Conservation (phyloP, 1,284 basidiomycete genomes). For the Cryptococcus amylolentus region DNA sequence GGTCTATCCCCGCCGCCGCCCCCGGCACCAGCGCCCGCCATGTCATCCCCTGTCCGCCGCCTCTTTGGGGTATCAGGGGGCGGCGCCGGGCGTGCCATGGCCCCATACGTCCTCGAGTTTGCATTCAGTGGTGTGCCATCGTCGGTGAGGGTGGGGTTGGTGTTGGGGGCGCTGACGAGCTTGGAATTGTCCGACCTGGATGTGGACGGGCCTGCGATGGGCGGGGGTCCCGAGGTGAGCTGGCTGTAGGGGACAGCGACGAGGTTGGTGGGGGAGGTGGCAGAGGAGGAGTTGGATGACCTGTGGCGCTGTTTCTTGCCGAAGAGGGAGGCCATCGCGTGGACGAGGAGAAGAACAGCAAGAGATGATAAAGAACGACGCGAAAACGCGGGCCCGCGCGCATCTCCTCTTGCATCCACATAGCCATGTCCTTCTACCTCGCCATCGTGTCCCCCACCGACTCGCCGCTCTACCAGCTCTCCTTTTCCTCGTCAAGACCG, state of each 20-base stretch:
- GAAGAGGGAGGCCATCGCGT: slow-evolving; percentile 32
- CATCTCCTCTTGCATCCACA: not conserved
- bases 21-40: not conserved
- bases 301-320: slow-evolving; percentile 29
- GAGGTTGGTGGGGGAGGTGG: slow-evolving; percentile 20
- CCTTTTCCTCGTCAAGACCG: slow-evolving; percentile 41
- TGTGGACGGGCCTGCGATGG: slow-evolving; percentile 31
- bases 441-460: slow-evolving; percentile 49
- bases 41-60: slow-evolving; percentile 4
- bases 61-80: slow-evolving; percentile 9
- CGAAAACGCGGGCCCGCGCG: not conserved
- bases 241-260: slow-evolving; percentile 34
- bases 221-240: slow-evolving; percentile 23
- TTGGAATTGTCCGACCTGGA: slow-evolving; percentile 6
- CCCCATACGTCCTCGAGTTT: not conserved
- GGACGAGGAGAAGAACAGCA: not conserved
- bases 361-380: not conserved
- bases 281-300: slow-evolving; percentile 15
- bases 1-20: not conserved
- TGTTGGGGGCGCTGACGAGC: slow-evolving; percentile 32
- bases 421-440: slow-evolving; percentile 50
- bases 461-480: slow-evolving; percentile 48
- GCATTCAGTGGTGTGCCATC: slow-evolving; percentile 21
- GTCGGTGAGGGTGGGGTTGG: slow-evolving; percentile 31
- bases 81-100: slow-evolving; percentile 6